Evolutionary conservation across 805 yeast species (phyloP).

Genomic region (Candida coquimbonensis): DNA sequence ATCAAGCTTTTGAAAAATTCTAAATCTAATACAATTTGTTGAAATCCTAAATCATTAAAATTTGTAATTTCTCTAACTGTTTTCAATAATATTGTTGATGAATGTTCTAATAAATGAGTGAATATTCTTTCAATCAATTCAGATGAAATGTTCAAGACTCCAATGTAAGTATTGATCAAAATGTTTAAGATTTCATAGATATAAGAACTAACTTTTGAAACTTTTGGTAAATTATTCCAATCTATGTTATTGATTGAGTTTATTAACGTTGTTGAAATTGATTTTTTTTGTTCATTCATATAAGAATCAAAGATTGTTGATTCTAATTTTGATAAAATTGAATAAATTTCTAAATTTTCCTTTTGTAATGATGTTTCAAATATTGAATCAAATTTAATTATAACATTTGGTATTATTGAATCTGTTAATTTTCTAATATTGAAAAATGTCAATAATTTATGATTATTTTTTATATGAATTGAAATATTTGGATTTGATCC

Average conservation of each 20-base stretch:
- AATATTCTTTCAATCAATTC: conserved; percentile 38
- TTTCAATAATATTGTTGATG: conserved; percentile 29
- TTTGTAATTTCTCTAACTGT: conserved; percentile 36
- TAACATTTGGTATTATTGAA: conserved; percentile 39
- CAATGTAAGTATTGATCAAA: conserved; percentile 45
- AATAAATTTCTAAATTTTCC: conserved; percentile 37
- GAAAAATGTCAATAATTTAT: conserved; percentile 44
- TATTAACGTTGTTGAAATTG: conserved; percentile 30
- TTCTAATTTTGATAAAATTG: conserved; percentile 42
- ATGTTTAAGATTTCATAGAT: conserved; percentile 42
- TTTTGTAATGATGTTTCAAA: conserved; percentile 41
- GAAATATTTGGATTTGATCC: conserved; percentile 19
- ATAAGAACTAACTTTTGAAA: conserved; percentile 36
- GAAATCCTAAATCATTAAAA: conserved; percentile 39
- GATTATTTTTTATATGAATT: conserved; percentile 31
- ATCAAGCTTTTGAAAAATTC: conserved; percentile 38
- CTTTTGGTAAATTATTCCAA: conserved; percentile 32
- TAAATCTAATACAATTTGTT: conserved; percentile 47
- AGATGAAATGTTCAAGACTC: conserved; percentile 41
- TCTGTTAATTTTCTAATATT: conserved; percentile 44
- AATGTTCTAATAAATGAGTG: conserved; percentile 37
- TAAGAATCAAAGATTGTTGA: conserved; percentile 47
- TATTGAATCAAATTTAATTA: conserved; percentile 42
- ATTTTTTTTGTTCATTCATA: conserved; percentile 39
- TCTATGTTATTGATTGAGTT: conserved; percentile 34